Conservation (phyloP, 2,329 filamentous ascomycete genomes). For the Cladosporium cucumerinum region DNA sequence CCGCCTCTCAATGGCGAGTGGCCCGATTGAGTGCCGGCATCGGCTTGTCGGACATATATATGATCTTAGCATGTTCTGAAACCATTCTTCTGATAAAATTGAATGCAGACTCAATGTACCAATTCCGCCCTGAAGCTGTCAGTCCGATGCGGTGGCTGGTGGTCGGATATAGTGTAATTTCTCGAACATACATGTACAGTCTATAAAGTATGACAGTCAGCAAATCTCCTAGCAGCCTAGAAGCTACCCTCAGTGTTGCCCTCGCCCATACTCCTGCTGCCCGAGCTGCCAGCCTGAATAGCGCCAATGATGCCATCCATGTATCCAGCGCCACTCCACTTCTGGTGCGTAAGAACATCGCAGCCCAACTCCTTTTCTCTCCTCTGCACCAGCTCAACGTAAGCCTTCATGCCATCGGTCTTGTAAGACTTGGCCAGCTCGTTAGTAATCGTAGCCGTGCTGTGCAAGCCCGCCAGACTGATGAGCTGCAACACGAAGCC, state of each 20-base stretch:
- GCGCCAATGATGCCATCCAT: slow-evolving; percentile 87
- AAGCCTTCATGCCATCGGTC: slow-evolving; percentile 91
- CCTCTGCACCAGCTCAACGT: slow-evolving; percentile 88
- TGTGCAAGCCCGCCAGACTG: slow-evolving; percentile 62
- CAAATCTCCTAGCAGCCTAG: slow-evolving; percentile 21
- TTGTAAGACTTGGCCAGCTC: slow-evolving; percentile 82
- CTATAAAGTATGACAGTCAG: neutral
- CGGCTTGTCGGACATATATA: too few species aligned
- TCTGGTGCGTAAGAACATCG: slow-evolving; percentile 93
- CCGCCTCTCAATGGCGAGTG: neutral
- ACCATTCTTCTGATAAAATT: too few species aligned
- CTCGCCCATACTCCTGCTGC: slow-evolving; percentile 89
- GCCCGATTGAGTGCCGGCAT: too few species aligned
- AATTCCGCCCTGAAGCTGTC: too few species aligned
- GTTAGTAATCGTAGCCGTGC: slow-evolving; percentile 60
- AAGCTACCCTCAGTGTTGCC: slow-evolving; percentile 75
- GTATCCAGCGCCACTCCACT: slow-evolving; percentile 72
- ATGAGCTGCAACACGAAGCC: slow-evolving; percentile 68
- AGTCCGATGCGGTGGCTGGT: neutral
- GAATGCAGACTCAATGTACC: too few species aligned
- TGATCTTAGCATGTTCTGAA: too few species aligned
- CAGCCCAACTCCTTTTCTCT: slow-evolving; percentile 87
- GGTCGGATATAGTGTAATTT: neutral
- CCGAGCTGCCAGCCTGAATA: slow-evolving; percentile 86
- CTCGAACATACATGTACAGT: neutral